Evolutionary conservation across 495 filamentous ascomycete genomes (phyloP), one percentile per base, ranked within the genome.

Genomic region (Penicillium herquei): DNA sequence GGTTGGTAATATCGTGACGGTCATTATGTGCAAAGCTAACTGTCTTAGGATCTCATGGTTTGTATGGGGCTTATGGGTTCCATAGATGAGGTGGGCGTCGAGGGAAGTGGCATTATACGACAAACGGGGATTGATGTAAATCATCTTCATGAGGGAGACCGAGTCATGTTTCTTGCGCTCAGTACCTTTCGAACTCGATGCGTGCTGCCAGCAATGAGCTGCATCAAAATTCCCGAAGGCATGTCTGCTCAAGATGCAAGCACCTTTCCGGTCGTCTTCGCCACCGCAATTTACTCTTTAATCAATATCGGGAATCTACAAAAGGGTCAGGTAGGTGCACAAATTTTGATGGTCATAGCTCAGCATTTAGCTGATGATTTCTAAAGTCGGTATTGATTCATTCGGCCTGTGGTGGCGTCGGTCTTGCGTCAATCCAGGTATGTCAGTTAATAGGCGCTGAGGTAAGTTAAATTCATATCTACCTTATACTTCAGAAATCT

Each of bases 191-290:
- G 49, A 0, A 72, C 70, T 11, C 46, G 44, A 6, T 14, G 58
- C 5, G 41, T 54, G 7, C 31, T 64, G 10, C 44, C 53, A 21
- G 62, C 43, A 39, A 52, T 26, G 61, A 42, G 43, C 6, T 67
- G 70, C 26, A 55, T 64, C 7, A 57, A 30, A 7, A 66, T 80
- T 4, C 71, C 75, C 3, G 57, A 62, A 33, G 14, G 39, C 1
- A 57, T 80, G 49, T 63, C 39, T 1, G 74, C 73, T 26, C 67
- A 72, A 8, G 73, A 78, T 5, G 79, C 73, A 0, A 72, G 78
- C 0, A 75, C 73, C 0, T 64, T 84, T 31, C 73, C 73, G 5
- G 35, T 55, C 2, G 76, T 74, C 0, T 80, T 69, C 55, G 33
- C 58, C 6, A 79, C 77, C 0, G 61, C 71, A 0, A 54, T 79